Conservation (phyloP, 331 rosid genomes). For the Prunus yedoensis region DNA sequence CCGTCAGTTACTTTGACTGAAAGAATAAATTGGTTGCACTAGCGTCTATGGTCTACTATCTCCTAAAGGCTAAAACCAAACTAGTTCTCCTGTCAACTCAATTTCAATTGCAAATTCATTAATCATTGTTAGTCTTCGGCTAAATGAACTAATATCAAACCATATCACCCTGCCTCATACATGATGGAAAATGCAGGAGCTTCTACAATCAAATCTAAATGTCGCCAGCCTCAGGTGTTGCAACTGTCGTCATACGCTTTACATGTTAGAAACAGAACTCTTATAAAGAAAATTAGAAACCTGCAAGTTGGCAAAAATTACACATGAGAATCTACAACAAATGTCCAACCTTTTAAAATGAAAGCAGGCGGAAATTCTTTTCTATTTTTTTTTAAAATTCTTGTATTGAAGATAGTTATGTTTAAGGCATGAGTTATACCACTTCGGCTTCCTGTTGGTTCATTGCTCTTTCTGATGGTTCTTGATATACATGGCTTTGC, state of each 20-base stretch:
- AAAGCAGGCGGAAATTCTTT: background rate
- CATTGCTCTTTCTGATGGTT: slow-evolving; percentile 13
- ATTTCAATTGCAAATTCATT: background rate
- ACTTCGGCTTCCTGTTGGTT: background rate
- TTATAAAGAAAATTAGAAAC: background rate
- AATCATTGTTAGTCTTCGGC: background rate
- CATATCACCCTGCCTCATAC: background rate
- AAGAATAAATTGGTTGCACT: background rate
- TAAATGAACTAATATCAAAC: no score
- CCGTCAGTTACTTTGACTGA: background rate
- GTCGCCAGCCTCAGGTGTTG: background rate
- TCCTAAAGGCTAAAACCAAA: background rate
- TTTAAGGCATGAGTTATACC: slow-evolving; percentile 17
- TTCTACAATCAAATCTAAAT: background rate
- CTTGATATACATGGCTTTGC: background rate
- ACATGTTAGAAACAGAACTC: background rate
- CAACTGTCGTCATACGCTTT: background rate
- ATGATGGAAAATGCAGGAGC: background rate
- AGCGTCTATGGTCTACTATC: background rate
- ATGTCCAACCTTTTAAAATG: background rate
- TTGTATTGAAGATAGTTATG: background rate
- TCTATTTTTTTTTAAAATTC: background rate
- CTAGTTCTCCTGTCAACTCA: background rate
- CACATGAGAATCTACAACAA: background rate
- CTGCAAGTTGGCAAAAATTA: slow-evolving; percentile 9